Conservation (phyloP, 2,329 filamentous ascomycete species). For the Penicillium occitanis region DNA sequence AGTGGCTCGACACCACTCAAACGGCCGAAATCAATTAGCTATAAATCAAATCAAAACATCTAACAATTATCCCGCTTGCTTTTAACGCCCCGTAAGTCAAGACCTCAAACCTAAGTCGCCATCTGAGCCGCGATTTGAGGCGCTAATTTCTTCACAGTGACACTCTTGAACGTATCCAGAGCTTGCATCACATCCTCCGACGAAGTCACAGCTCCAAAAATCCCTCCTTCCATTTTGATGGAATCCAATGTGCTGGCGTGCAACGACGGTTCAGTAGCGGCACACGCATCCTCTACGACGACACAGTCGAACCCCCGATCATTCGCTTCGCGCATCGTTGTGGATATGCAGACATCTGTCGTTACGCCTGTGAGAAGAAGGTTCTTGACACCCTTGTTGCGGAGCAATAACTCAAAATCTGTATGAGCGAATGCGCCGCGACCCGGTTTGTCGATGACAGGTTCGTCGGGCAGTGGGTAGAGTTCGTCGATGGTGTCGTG, state of each 20-base stretch:
- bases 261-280: conserved; percentile 43
- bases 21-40: too few relatives aligned
- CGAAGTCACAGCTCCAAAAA: conserved; percentile 44
- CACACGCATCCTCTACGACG: conserved; percentile 52
- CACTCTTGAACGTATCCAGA: conserved; percentile 44
- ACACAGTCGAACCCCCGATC: conserved; percentile 57
- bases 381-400: conserved; percentile 54
- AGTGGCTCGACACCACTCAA: neutral
- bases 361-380: conserved; percentile 56
- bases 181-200: conserved; percentile 42
- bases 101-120: neutral
- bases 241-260: conserved; percentile 46
- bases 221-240: conserved; percentile 50
- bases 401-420: conserved; percentile 54
- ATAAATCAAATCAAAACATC: neutral
- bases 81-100: neutral
- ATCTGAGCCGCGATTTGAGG: conserved; percentile 37
- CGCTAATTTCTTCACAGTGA: conserved; percentile 45
- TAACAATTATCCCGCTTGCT: neutral
- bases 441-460: conserved; percentile 57
- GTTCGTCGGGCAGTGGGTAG: conserved; percentile 49
- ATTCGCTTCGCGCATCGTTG: conserved; percentile 57
- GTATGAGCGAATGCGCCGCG: conserved; percentile 56
- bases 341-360: conserved; percentile 57
- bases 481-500: conserved; percentile 59